phyloP scores from a whole-genome alignment of 495 filamentous ascomycete species.

The Xylaria intraflava region DNA sequence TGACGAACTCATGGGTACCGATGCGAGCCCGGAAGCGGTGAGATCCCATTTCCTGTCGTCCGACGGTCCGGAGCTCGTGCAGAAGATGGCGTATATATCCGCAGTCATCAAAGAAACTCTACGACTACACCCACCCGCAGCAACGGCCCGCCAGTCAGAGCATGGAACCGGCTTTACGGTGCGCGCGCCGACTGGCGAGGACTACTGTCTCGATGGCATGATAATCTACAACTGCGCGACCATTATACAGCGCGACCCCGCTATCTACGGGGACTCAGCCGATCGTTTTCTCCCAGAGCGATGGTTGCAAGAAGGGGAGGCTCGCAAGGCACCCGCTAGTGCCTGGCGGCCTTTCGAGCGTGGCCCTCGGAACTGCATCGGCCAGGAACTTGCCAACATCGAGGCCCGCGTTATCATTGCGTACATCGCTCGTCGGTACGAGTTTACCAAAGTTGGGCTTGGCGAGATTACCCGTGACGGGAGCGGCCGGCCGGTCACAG shows the following conservation, averaged over 20 bases:
- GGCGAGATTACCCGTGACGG: conserved; percentile 21
- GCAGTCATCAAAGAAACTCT: conserved; percentile 41
- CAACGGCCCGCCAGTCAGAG: conserved; percentile 17
- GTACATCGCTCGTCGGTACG: conserved; percentile 16
- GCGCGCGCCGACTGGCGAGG: conserved; percentile 47
- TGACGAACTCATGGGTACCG: conserved; percentile 17
- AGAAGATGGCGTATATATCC: conserved; percentile 27
- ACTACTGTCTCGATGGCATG: conserved; percentile 42
- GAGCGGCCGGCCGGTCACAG: conserved; percentile 11
- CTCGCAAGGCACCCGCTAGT: background rate
- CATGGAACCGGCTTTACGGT: conserved; percentile 16
- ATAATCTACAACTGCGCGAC: conserved; percentile 38
- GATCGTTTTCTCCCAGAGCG: conserved; percentile 48
- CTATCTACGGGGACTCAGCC: conserved; percentile 43
- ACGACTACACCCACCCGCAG: conserved; percentile 29
- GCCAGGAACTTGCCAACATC: conserved; percentile 33
- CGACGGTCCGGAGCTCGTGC: conserved; percentile 31
- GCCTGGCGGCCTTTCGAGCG: conserved; percentile 40
- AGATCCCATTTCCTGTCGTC: background rate
- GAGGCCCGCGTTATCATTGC: conserved; percentile 12
- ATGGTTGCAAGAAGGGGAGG: conserved; percentile 38
- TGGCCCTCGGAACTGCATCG: conserved; percentile 41
- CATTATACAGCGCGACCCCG: conserved; percentile 48
- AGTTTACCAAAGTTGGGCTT: conserved; percentile 26
- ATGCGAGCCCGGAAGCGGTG: conserved; percentile 6